A percentile compares a stretch with the other conserved stretches of the same genome.
phyloP scores from a whole-genome alignment of 2,329 filamentous ascomycete genomes.

The Pyricularia pennisetigena region DNA sequence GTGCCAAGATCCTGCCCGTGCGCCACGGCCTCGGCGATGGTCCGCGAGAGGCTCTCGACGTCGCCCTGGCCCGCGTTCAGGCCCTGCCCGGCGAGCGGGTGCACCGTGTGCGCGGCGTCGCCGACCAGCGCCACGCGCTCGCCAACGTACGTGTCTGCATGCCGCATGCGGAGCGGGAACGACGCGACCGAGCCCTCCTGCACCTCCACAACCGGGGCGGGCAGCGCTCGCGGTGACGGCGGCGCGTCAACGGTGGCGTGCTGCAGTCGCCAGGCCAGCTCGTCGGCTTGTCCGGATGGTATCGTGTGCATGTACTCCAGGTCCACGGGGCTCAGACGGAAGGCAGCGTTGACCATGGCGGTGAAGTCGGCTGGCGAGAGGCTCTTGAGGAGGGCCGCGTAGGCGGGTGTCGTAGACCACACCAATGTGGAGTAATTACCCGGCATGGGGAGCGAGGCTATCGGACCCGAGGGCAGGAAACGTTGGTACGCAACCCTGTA shows the following conservation, averaged over 20 bases:
- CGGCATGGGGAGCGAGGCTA: slow-evolving; percentile 85
- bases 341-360: slow-evolving; percentile 87
- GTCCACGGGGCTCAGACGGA: slow-evolving; percentile 71
- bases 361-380: slow-evolving; percentile 65
- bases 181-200: slow-evolving; percentile 76
- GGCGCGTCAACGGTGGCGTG: slow-evolving; percentile 39
- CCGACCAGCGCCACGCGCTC: slow-evolving; percentile 88
- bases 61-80: slow-evolving; percentile 90
- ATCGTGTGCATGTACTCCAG: slow-evolving; percentile 71
- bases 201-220: slow-evolving; percentile 57
- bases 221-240: slow-evolving; percentile 41
- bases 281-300: slow-evolving; percentile 51
- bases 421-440: slow-evolving; percentile 77
- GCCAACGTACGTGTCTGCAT: slow-evolving; percentile 87
- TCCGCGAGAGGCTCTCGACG: slow-evolving; percentile 65
- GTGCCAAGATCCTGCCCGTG: slow-evolving; percentile 85
- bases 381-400: slow-evolving; percentile 70
- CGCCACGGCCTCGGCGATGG: slow-evolving; percentile 65
- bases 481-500: slow-evolving; percentile 83
- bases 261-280: slow-evolving; percentile 69
- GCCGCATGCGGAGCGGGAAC: slow-evolving; percentile 83
- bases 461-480: slow-evolving; percentile 84
- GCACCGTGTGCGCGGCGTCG: slow-evolving; percentile 90
- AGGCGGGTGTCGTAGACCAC: slow-evolving; percentile 82
- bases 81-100: slow-evolving; percentile 89